These are phyloP conservation scores for Pisolithus thermaeus DNA, from an alignment of 1,284 basidiomycete species.

Conservation along the genomic window DNA sequence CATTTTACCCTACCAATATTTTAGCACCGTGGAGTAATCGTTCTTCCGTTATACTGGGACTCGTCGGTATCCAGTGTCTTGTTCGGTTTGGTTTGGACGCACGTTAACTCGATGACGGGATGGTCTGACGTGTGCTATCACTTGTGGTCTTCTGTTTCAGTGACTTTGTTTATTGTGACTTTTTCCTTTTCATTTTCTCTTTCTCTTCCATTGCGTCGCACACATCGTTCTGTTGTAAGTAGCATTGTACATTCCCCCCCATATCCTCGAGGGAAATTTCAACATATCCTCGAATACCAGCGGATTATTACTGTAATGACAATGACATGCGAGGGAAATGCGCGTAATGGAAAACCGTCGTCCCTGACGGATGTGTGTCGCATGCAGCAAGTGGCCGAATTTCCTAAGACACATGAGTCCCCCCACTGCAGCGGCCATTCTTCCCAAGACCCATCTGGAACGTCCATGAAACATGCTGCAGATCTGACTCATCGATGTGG, in stretches of 20 bases:
- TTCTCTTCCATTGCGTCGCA: constrained; percentile 15
- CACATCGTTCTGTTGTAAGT: constrained; percentile 27
- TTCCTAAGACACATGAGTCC: too few species aligned
- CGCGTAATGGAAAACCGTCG: too few species aligned
- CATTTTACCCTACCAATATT: constrained; percentile 30
- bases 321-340: too few species aligned
- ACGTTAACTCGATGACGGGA: constrained; percentile 25
- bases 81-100: constrained; percentile 20
- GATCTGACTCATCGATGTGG: too few species aligned
- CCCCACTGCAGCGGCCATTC: too few species aligned
- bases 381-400: too few species aligned
- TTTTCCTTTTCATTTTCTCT: too few species aligned
- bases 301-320: too few species aligned
- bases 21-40: constrained; percentile 30
- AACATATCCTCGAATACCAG: too few species aligned
- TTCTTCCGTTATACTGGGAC: constrained; percentile 13
- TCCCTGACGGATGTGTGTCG: too few species aligned
- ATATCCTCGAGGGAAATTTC: constrained; percentile 6
- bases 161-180: constrained; percentile 22
- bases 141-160: background rate
- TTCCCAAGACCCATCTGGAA: too few species aligned
- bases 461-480: too few species aligned
- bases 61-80: constrained; percentile 23
- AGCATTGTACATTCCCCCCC: constrained; percentile 19
- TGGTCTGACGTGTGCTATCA: constrained; percentile 26